These are phyloP conservation scores for Prunus armeniaca DNA, from an alignment of 306 rosid genomes.

Conservation along the genomic window DNA sequence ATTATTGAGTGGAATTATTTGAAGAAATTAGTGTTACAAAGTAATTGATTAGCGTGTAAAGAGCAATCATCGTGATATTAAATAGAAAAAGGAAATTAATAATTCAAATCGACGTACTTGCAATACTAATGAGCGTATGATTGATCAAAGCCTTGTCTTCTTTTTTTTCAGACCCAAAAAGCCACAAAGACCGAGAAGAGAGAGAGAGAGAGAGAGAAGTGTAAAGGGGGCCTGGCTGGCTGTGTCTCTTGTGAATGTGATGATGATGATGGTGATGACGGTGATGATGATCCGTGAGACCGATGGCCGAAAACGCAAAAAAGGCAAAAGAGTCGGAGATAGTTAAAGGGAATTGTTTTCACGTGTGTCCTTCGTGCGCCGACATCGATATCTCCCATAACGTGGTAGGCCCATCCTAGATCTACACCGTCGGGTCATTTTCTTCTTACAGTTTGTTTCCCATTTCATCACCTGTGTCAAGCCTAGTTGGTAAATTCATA, in stretches of 20 bases:
- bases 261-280: background rate
- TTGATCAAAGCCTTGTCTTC: background rate
- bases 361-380: background rate
- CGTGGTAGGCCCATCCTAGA: background rate
- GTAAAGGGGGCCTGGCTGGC: background rate
- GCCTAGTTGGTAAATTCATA: too few species aligned
- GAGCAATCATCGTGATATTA: background rate
- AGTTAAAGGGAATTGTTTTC: too few species aligned
- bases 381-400: background rate
- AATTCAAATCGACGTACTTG: background rate
- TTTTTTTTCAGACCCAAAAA: constrained; percentile 2
- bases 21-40: background rate
- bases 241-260: background rate
- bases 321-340: too few species aligned
- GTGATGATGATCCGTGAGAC: background rate
- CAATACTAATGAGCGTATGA: background rate
- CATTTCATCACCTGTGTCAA: too few species aligned
- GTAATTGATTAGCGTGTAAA: background rate
- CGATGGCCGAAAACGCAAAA: too few species aligned
- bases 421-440: background rate
- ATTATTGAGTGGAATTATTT: background rate
- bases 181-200: background rate
- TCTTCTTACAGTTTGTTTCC: too few species aligned
- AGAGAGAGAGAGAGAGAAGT: background rate
- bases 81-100: background rate